These are phyloP conservation scores for Rutstroemia sp. DNA, from an alignment of 2,329 filamentous ascomycete genomes.

Conservation along the genomic window DNA sequence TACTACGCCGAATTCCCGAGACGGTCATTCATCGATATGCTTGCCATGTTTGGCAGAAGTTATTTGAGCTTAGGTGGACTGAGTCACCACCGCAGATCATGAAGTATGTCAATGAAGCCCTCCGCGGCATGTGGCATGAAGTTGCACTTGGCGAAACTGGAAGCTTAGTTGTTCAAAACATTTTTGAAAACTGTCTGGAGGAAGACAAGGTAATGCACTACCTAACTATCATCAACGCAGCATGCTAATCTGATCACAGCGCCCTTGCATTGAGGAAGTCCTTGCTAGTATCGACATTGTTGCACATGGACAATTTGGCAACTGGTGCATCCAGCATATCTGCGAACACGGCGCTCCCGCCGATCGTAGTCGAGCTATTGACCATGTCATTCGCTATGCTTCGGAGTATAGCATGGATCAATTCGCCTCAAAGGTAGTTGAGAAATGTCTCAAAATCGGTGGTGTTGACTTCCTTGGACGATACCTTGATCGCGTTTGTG, in stretches of 20 bases:
- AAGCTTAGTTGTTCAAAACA: conserved; percentile 97
- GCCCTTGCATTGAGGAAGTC: conserved; percentile 95
- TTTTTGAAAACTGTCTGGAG: conserved; percentile 98
- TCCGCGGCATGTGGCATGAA: conserved; percentile 97
- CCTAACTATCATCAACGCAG: background rate
- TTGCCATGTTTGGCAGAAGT: conserved; percentile 98
- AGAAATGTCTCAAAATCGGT: conserved; percentile 98
- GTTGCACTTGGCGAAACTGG: conserved; percentile 95
- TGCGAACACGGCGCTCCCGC: conserved; percentile 90
- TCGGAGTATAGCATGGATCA: conserved; percentile 98
- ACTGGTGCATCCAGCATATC: conserved; percentile 99
- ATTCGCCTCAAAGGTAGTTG: conserved; percentile 97
- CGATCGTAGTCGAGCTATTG: conserved; percentile 87
- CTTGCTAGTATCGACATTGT: conserved; percentile 92
- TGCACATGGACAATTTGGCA: conserved; percentile 94
- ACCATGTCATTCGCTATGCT: conserved; percentile 89
- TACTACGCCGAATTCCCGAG: conserved; percentile 90
- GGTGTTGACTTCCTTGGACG: conserved; percentile 82
- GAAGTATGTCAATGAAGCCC: conserved; percentile 93
- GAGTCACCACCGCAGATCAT: conserved; percentile 95
- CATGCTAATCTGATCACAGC: conserved; percentile 44
- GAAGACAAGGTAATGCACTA: conserved; percentile 76
- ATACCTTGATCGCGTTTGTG: conserved; percentile 90
- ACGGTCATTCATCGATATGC: conserved; percentile 98
- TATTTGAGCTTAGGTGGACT: conserved; percentile 95